phyloP scores from a whole-genome alignment of 2,329 filamentous ascomycete genomes.

The Fusarium verticillioides region DNA sequence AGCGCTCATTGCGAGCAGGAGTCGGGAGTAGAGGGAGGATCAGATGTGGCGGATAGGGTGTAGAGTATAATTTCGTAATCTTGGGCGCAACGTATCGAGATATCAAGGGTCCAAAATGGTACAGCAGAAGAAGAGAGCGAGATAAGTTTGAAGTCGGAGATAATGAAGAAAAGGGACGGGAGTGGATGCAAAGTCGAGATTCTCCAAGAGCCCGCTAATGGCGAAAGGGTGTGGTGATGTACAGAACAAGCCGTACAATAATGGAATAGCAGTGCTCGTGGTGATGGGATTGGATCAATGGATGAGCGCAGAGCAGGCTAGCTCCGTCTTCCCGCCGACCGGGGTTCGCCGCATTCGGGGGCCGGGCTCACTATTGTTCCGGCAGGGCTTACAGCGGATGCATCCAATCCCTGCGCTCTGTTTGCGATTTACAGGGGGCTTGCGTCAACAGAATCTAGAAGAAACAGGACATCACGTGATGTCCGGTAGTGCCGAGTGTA shows the following conservation, averaged over 20 bases:
- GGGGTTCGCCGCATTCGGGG: slow-evolving; percentile 32
- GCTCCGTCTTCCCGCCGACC: slow-evolving; percentile 35
- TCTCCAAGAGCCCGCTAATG: slow-evolving; percentile 38
- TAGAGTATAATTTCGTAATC: slow-evolving; percentile 9
- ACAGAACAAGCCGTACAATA: slow-evolving; percentile 13
- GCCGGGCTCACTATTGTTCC: neutral
- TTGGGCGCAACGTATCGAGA: slow-evolving; percentile 17
- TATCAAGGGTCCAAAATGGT: slow-evolving; percentile 9
- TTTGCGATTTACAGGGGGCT: slow-evolving; percentile 19
- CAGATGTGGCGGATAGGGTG: slow-evolving; percentile 15
- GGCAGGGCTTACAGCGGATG: slow-evolving; percentile 8
- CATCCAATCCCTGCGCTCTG: slow-evolving; percentile 34
- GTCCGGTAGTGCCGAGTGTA: slow-evolving; percentile 28
- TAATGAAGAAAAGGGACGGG: slow-evolving; percentile 37
- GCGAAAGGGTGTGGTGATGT: slow-evolving; percentile 31
- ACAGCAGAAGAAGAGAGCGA: slow-evolving; percentile 5
- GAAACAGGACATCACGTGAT: slow-evolving; percentile 22
- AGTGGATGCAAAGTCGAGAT: slow-evolving; percentile 43
- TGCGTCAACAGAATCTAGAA: slow-evolving; percentile 34
- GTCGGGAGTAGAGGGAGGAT: slow-evolving; percentile 8
- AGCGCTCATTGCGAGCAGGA: slow-evolving; percentile 62
- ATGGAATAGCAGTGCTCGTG: slow-evolving; percentile 31
- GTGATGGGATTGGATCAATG: slow-evolving; percentile 35
- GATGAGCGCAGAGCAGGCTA: slow-evolving; percentile 40
- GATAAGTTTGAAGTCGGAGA: slow-evolving; percentile 30